Conservation (phyloP, 106 monocot species). For the Narthecium ossifragum region DNA sequence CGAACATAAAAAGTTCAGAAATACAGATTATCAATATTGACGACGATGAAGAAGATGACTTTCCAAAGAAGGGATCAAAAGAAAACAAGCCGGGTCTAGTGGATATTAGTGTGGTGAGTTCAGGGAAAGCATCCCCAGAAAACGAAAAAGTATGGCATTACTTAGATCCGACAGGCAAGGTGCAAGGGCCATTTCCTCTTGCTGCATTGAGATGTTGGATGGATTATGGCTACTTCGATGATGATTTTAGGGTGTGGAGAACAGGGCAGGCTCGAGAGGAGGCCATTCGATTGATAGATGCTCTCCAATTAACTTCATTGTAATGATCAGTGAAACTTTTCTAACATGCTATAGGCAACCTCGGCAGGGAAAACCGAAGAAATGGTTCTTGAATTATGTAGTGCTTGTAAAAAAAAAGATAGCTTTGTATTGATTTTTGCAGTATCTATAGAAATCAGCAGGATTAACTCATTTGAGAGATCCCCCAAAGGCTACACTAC, state of each 20-base stretch:
- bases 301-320: slow-evolving; percentile 1
- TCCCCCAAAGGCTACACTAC: no score
- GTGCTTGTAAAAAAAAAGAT: not conserved
- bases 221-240: slow-evolving; percentile 34
- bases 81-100: not conserved
- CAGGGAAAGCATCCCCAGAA: not conserved
- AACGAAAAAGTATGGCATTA: slow-evolving; percentile 40
- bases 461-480: no score
- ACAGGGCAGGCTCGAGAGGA: slow-evolving; percentile 21
- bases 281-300: slow-evolving; percentile 32
- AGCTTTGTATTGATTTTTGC: not conserved
- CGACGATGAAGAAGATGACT: slow-evolving; percentile 10
- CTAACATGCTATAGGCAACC: no score
- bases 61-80: not conserved
- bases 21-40: slow-evolving; percentile 6
- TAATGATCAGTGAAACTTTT: no score
- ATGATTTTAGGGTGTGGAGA: slow-evolving; percentile 61
- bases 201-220: slow-evolving; percentile 25
- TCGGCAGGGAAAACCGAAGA: not conserved
- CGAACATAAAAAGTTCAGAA: not conserved
- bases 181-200: slow-evolving; percentile 58
- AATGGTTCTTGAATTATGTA: not conserved
- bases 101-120: not conserved
- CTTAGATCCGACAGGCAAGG: slow-evolving; percentile 35
- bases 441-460: no score